A percentile compares a stretch with the other conserved stretches of the same genome.
phyloP scores from a whole-genome alignment of 2,329 filamentous ascomycete species.

The Lasiodiplodia citricola region DNA sequence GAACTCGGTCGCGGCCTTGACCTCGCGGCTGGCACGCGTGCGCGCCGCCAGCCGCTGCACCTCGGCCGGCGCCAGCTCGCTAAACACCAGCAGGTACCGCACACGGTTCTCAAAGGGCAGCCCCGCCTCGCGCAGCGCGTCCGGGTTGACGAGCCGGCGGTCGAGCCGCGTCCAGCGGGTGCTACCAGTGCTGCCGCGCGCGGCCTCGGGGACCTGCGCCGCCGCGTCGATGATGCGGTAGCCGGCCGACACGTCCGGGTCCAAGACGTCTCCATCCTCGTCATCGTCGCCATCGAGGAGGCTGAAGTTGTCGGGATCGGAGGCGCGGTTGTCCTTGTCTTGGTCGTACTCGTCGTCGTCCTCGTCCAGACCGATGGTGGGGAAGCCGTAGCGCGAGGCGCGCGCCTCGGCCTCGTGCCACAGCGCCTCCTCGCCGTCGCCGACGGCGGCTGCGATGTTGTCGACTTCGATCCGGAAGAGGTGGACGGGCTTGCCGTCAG shows the following conservation, averaged over 20 bases:
- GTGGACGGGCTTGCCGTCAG: not conserved
- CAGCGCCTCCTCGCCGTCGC: not conserved
- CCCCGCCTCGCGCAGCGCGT: slow-evolving; percentile 30
- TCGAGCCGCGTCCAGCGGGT: slow-evolving; percentile 33
- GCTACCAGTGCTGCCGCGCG: not conserved
- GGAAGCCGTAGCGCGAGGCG: slow-evolving; percentile 28
- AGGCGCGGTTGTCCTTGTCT: not conserved
- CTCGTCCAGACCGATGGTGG: slow-evolving; percentile 5
- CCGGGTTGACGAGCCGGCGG: slow-evolving; percentile 31
- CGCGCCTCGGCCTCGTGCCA: slow-evolving; percentile 23
- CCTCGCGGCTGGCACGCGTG: slow-evolving; percentile 31
- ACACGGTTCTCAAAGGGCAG: slow-evolving; percentile 32
- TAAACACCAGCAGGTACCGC: slow-evolving; percentile 30
- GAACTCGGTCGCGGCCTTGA: slow-evolving; percentile 9
- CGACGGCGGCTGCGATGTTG: not conserved
- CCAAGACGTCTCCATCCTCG: not conserved
- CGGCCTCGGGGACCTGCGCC: not conserved
- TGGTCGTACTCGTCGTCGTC: not conserved
- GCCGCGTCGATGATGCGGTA: slow-evolving; percentile 6
- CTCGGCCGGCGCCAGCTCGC: slow-evolving; percentile 30
- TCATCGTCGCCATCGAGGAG: not conserved
- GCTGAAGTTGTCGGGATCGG: not conserved
- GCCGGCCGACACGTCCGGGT: slow-evolving; percentile 28
- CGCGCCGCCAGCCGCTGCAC: slow-evolving; percentile 31
- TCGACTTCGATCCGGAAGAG: slow-evolving; percentile 10